Evolutionary conservation across 2,329 filamentous ascomycete species (phyloP).

Genomic region (Nakataea oryzae): DNA sequence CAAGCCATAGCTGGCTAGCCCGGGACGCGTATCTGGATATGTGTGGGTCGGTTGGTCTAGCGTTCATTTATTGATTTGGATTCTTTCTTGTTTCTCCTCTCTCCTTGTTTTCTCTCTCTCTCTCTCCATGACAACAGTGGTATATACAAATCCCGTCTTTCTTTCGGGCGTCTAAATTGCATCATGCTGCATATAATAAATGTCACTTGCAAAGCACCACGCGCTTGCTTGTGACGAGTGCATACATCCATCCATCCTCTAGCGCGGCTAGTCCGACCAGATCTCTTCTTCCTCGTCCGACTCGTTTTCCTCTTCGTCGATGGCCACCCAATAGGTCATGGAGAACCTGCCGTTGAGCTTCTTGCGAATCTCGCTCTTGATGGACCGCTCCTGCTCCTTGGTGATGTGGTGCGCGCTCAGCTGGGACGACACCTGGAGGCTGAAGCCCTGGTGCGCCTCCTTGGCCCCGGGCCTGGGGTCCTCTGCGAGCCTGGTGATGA

Average conservation of each 20-base stretch:
- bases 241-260: too few species aligned
- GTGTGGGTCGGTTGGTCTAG: too few species aligned
- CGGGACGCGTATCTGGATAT: neutral
- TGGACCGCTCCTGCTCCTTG: slow-evolving; percentile 12
- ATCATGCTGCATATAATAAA: too few species aligned
- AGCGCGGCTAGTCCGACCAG: too few species aligned
- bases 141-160: too few species aligned
- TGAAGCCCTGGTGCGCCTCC: slow-evolving; percentile 17
- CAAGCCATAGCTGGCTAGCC: neutral
- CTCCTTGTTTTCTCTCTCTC: neutral
- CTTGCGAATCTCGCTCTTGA: slow-evolving; percentile 14
- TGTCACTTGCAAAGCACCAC: too few species aligned
- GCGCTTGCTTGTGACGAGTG: too few species aligned
- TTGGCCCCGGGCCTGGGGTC: neutral
- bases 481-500: slow-evolving; percentile 24
- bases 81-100: neutral
- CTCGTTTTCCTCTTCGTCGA: slow-evolving; percentile 20
- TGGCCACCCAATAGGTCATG: slow-evolving; percentile 15
- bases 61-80: neutral
- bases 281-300: slow-evolving; percentile 15
- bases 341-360: slow-evolving; percentile 20
- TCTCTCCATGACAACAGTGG: too few species aligned
- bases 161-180: too few species aligned
- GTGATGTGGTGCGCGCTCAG: slow-evolving; percentile 14
- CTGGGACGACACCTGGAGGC: slow-evolving; percentile 20